Percentiles rank a stretch among this genome's conserved stretches.
Evolutionary conservation across 257 asterid species (phyloP).

Genomic region (Capsicum baccatum): DNA sequence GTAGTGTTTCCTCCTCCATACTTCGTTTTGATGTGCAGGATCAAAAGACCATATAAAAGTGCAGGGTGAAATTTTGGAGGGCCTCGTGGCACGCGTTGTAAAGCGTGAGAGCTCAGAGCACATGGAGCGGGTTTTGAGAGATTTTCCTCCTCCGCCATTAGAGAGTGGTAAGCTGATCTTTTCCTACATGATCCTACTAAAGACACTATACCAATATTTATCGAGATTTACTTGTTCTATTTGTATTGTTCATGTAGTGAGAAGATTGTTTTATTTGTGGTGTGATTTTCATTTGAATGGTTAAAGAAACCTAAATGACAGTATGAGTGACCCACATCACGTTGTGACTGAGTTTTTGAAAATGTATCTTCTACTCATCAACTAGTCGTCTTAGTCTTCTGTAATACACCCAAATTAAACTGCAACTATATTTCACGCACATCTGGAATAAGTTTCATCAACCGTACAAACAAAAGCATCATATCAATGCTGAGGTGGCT

Average conservation of each 20-base stretch:
- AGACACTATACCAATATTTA: background rate
- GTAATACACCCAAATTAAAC: constrained; percentile 19
- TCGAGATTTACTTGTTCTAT: background rate
- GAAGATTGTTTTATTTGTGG: constrained; percentile 16
- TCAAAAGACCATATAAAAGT: constrained; percentile 82
- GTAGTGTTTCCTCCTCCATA: background rate
- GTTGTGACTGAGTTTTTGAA: background rate
- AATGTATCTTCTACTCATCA: constrained; percentile 17
- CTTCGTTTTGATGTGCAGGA: constrained; percentile 53
- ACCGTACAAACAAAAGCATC: background rate
- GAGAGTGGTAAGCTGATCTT: constrained; percentile 65
- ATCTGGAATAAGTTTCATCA: constrained; percentile 23
- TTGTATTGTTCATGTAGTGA: constrained; percentile 4
- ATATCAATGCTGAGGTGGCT: background rate
- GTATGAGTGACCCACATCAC: constrained; percentile 15
- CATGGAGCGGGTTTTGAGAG: constrained; percentile 76
- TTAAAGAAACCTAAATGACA: background rate
- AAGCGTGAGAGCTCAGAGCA: constrained; percentile 78
- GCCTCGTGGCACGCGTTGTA: constrained; percentile 93
- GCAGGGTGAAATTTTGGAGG: constrained; percentile 99
- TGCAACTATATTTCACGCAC: background rate
- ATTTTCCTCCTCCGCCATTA: constrained; percentile 67
- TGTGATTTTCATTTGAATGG: constrained; percentile 14
- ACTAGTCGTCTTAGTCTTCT: background rate
- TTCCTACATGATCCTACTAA: constrained; percentile 22